Base-by-base conservation (phyloP, 2,329 filamentous ascomycete genomes). In the Clathrospora elynae region DNA sequence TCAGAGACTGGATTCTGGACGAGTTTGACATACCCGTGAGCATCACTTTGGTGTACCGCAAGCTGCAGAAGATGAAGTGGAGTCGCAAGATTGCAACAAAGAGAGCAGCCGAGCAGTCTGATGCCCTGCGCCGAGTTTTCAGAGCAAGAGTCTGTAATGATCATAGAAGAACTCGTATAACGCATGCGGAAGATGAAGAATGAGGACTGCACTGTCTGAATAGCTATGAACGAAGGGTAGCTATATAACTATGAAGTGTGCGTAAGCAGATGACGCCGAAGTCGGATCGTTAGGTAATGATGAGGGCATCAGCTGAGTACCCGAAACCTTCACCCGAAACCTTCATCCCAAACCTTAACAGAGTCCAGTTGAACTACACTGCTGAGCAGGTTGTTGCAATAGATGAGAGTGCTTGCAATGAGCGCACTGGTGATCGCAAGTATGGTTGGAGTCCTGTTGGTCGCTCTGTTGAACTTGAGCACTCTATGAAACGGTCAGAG, bases 361-460 rank as follows among this genome's bases (percentile, higher is more conserved):
- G n/a, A n/a, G n/a, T n/a, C n/a, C n/a, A n/a, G n/a, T n/a, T n/a
- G n/a, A n/a, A 37, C 23, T 48, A 46, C 16, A 48, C 32, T 1
- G 42, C 35, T n/a, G 49, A 53, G 17, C 33, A 46, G 33, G 30
- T 51, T 8, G 31, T 51, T 14, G 34, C 37, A 18, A 3, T 54
- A 5, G 40, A 54, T 40, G 33, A 51, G 42, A 42, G 35, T n/a
- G 37, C 34, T 30, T 42, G 29, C 20, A 49, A 54, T 34, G 37
- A 54, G 43, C 33, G 34, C 29, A 51, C 47, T 9, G 40, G 42
- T n/a, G 33, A 51, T 33, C 23, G 47, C 18, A 50, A 53, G 19
- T 45, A 48, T 31, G 33, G 39, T 11, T 51, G 18, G 35, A 10
- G 19, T 28, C 44, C 38, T 32, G 23, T 51, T 35, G n/a, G 19